Evolutionary conservation across 2,329 filamentous ascomycete genomes (phyloP), one percentile per base, ranked within the genome.

Genomic region (Neofusicoccum sp.): DNA sequence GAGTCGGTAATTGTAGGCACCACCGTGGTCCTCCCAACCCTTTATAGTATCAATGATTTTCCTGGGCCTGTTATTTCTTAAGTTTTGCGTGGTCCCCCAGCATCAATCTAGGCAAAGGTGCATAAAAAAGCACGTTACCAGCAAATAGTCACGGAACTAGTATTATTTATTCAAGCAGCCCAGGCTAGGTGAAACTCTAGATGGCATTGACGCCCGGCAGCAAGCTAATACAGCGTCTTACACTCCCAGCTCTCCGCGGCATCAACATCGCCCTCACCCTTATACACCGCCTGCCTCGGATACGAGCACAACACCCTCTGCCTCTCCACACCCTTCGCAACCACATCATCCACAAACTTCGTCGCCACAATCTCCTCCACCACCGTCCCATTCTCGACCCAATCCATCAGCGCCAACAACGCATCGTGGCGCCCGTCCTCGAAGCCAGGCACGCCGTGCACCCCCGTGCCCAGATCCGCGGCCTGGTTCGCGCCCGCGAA

Each of bases 401-500:
- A 79, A 8, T 65, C 67, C 69, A 78, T 73, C 65, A 79, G 56
- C 33, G 74, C 71, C 22, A 74, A 62, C 43, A 78, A 62, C 8
- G 70, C 71, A 65, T 78, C 75, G 61, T 77, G 74, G 58, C 68
- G 63, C 4, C 70, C 64, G 62, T 77, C 70, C 39, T 61, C 45
- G 66, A 71, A 76, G 2, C 74, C 72, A 3, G 73, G 74, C 16
- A 74, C 73, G 41, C 70, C 66, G 49, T 66, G 64, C 56, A 73
- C 67, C 22, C 64, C 58, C 2, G 56, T 63, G 3, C 66, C 67
- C 5, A 75, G 48, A 4, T 37, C 29, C 6, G 63, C 69, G 4
- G 73, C 71, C 66, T 77, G 75, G 48, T 71, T 74, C 14, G 65
- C 70, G 16, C 78, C 79, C 0, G 76, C 78, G 66, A 81, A 78